These are phyloP conservation scores for Neodidymelliopsis sp. DNA, from an alignment of 2,329 filamentous ascomycete genomes.

Conservation along the genomic window DNA sequence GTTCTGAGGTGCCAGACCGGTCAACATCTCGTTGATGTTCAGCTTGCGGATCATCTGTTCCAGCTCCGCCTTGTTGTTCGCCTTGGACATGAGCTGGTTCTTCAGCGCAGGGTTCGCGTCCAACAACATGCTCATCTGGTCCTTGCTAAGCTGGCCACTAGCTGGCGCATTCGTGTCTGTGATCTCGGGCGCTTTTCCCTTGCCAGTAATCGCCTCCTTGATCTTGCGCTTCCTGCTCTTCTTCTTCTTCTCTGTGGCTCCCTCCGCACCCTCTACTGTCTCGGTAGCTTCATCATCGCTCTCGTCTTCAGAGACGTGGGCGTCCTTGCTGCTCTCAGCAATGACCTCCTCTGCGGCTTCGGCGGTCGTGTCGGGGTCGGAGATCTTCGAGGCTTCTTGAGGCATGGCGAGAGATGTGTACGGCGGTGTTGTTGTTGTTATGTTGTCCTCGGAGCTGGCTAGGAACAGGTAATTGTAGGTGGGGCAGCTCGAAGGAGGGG, in stretches of 20 bases:
- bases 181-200: slow-evolving; percentile 39
- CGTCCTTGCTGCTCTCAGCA: slow-evolving; percentile 43
- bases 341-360: slow-evolving; percentile 55
- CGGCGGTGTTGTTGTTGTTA: slow-evolving; percentile 15
- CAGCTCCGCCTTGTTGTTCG: slow-evolving; percentile 37
- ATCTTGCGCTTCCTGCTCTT: slow-evolving; percentile 71
- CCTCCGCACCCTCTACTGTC: slow-evolving; percentile 43
- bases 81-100: slow-evolving; percentile 44
- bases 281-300: slow-evolving; percentile 44
- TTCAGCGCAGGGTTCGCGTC: slow-evolving; percentile 50
- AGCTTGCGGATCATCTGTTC: slow-evolving; percentile 66
- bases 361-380: slow-evolving; percentile 61
- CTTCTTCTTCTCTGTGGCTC: slow-evolving; percentile 66
- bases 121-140: slow-evolving; percentile 48
- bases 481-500: slow-evolving; percentile 14
- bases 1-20: slow-evolving; percentile 75
- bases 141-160: slow-evolving; percentile 44
- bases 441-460: slow-evolving; percentile 12
- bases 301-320: slow-evolving; percentile 41
- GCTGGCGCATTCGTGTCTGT: slow-evolving; percentile 37
- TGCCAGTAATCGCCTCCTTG: slow-evolving; percentile 53
- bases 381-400: slow-evolving; percentile 67
- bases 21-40: slow-evolving; percentile 75
- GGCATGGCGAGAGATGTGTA: slow-evolving; percentile 36
- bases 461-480: slow-evolving; percentile 21